phyloP scores from a whole-genome alignment of 257 asterid species.

The Craterostigma plantagineum region DNA sequence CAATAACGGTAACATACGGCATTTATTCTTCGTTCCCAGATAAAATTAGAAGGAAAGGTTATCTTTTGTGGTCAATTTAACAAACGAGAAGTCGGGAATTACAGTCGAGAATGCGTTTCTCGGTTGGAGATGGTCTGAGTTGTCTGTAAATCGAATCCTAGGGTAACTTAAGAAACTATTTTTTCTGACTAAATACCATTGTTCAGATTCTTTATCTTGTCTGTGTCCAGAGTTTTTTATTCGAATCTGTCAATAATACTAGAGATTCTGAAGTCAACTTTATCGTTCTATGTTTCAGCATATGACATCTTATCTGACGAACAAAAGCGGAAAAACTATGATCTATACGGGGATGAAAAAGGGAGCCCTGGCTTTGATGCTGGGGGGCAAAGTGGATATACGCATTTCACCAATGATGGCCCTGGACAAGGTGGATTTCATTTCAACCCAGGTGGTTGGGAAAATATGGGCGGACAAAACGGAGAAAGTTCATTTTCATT shows the following conservation, averaged over 20 bases:
- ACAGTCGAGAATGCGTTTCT: no score
- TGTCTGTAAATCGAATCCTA: no score
- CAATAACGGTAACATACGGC: constrained; percentile 55
- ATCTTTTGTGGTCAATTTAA: no score
- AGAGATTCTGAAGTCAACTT: not conserved
- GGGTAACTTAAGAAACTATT: not conserved
- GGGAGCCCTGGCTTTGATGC: constrained; percentile 57
- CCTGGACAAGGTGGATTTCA: constrained; percentile 67
- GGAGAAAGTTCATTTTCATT: constrained; percentile 70
- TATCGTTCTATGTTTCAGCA: constrained; percentile 28
- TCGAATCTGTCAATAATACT: no score
- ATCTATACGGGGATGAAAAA: constrained; percentile 80
- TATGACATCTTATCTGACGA: constrained; percentile 83
- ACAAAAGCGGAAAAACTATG: constrained; percentile 79
- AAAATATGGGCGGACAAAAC: constrained; percentile 67
- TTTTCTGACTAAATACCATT: no score
- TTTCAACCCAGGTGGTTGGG: constrained; percentile 59
- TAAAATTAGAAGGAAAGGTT: no score
- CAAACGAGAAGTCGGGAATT: no score
- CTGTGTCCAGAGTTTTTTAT: no score
- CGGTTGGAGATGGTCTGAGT: no score
- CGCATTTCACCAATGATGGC: constrained; percentile 57
- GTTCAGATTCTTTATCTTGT: no score
- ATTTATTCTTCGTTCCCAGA: no score
- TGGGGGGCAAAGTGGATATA: constrained; percentile 43